These are phyloP conservation scores for Vanilla planifolia DNA, from an alignment of 106 monocot species.

Conservation along the genomic window DNA sequence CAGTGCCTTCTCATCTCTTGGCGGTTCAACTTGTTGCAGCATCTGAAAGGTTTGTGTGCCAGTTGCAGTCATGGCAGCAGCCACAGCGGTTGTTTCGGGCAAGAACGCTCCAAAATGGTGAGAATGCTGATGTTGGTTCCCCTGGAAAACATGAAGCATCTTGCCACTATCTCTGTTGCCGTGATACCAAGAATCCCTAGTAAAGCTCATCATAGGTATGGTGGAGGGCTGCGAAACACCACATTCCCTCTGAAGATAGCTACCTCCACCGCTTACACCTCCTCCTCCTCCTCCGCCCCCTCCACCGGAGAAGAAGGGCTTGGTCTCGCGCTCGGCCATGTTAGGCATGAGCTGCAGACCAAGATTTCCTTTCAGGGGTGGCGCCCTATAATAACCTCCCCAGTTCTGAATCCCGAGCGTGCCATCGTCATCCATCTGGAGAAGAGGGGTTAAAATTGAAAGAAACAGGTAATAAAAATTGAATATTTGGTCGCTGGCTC, in stretches of 20 bases:
- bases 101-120: constrained; percentile 5
- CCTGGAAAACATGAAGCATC: constrained; percentile 26
- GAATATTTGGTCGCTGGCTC: background rate
- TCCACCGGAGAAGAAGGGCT: constrained; percentile 34
- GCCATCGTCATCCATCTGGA: constrained; percentile 61
- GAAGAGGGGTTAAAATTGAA: background rate
- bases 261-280: too few species aligned
- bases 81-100: constrained; percentile 5
- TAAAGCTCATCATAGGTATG: constrained; percentile 32
- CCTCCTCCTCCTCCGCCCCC: background rate
- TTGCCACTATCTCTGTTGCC: constrained; percentile 30
- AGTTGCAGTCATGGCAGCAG: constrained; percentile 12
- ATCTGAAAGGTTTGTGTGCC: constrained; percentile 37
- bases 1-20: constrained; percentile 15
- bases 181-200: constrained; percentile 31
- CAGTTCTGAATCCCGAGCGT: constrained; percentile 51
- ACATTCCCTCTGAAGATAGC: constrained; percentile 28
- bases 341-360: constrained; percentile 75
- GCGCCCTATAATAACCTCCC: constrained; percentile 46
- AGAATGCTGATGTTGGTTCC: constrained; percentile 13
- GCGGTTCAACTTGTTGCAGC: constrained; percentile 21
- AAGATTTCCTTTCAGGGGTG: constrained; percentile 39
- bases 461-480: background rate
- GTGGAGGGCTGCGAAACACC: constrained; percentile 16
- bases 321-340: constrained; percentile 44